These are phyloP conservation scores for Pinus taeda DNA, from an alignment of 75 land plant genomes.

Conservation along the genomic window DNA sequence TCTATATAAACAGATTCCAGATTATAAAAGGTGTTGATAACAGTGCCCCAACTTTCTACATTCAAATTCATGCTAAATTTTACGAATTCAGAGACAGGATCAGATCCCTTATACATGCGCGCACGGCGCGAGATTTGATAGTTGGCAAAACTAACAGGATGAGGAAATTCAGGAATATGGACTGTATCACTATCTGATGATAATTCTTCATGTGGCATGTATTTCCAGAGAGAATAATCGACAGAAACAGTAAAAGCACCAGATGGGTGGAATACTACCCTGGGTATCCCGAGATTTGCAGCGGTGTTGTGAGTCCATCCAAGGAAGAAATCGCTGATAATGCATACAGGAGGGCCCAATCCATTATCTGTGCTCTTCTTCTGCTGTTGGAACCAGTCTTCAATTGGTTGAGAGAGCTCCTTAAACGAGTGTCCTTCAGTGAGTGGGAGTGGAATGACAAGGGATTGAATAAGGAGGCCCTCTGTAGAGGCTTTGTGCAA, in stretches of 20 bases:
- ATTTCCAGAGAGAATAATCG: constrained; percentile 8
- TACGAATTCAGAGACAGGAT: not conserved
- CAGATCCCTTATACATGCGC: not conserved
- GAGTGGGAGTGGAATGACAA: not conserved
- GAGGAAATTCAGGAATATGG: constrained; percentile 9
- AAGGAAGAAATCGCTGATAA: constrained; percentile 40
- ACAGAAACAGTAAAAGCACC: constrained; percentile 18
- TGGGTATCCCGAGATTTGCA: constrained; percentile 19
- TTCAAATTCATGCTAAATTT: constrained; percentile 17
- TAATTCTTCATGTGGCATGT: not conserved
- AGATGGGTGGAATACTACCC: constrained; percentile 34
- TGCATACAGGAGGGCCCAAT: constrained; percentile 20
- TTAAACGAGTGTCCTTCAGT: not conserved
- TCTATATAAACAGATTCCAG: constrained; percentile 28
- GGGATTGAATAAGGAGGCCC: not conserved
- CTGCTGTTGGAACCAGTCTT: constrained; percentile 19
- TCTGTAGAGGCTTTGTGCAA: constrained; percentile 18
- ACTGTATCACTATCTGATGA: not conserved
- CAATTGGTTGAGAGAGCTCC: constrained; percentile 15
- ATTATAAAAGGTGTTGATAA: constrained; percentile 28
- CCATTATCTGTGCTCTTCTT: not conserved
- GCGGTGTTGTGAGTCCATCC: constrained; percentile 37
- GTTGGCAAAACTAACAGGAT: not conserved
- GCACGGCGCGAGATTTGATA: not conserved
- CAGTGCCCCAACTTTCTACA: constrained; percentile 26